phyloP scores from a whole-genome alignment of 805 yeast genomes.

The Kockiozyma suomiensis region DNA sequence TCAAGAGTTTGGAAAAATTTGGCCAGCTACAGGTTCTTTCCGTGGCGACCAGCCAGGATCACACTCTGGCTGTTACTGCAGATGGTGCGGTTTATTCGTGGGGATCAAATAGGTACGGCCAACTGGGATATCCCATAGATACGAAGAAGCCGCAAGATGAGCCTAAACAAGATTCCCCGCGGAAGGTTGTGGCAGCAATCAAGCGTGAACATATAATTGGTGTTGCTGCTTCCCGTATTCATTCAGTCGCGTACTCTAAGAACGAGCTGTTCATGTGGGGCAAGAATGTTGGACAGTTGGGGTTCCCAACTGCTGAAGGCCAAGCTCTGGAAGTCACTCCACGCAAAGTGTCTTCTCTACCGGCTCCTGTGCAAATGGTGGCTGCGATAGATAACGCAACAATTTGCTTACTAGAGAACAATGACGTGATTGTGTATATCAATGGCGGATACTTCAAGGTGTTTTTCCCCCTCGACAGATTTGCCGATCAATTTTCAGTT shows the following conservation, averaged over 20 bases:
- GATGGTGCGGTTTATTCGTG: conserved; percentile 66
- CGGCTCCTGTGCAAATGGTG: conserved; percentile 56
- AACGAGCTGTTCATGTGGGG: conserved; percentile 71
- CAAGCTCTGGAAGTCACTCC: conserved; percentile 39
- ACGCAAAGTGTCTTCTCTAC: conserved; percentile 47
- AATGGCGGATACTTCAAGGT: conserved; percentile 61
- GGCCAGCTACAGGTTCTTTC: conserved; percentile 41
- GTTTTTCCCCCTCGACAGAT: conserved; percentile 37
- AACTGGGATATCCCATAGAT: conserved; percentile 56
- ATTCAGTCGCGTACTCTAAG: conserved; percentile 62
- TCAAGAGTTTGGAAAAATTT: conserved; percentile 46
- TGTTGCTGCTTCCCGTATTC: conserved; percentile 66
- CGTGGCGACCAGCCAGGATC: conserved; percentile 65
- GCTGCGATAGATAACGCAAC: conserved; percentile 72
- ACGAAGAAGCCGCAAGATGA: conserved; percentile 40
- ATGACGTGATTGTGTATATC: conserved; percentile 64
- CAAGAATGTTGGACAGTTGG: conserved; percentile 79
- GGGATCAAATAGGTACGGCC: conserved; percentile 75
- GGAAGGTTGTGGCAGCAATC: conserved; percentile 48
- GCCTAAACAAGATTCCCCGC: conserved; percentile 45
- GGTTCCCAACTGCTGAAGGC: conserved; percentile 46
- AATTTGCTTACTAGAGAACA: conserved; percentile 57
- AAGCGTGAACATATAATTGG: conserved; percentile 48
- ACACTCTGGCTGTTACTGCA: conserved; percentile 59
- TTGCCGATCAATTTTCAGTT: conserved; percentile 39